A percentile compares a stretch with the other conserved stretches of the same genome.
Evolutionary conservation across 148 eudicot species (phyloP).

Genomic region (Chenopodium suecicum): DNA sequence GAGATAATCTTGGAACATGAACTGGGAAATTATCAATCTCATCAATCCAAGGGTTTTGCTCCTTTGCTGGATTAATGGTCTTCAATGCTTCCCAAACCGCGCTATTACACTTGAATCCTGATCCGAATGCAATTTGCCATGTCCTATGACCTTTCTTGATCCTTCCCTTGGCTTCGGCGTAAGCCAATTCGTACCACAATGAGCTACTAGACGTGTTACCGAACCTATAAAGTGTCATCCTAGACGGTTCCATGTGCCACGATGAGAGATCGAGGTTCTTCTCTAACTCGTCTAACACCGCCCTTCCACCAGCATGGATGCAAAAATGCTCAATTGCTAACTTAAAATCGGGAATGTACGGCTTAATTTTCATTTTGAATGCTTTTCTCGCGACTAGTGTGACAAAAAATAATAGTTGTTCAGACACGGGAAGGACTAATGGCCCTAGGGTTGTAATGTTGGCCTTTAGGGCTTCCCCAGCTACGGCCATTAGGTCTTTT

Average conservation of each 20-base stretch:
- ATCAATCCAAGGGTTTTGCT: constrained; percentile 50
- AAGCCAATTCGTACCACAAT: constrained; percentile 48
- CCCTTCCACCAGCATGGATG: constrained; percentile 48
- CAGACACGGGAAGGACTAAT: constrained; percentile 43
- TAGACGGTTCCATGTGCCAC: constrained; percentile 50
- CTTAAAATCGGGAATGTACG: constrained; percentile 47
- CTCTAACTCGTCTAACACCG: constrained; percentile 44
- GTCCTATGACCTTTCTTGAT: constrained; percentile 38
- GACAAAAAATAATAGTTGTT: constrained; percentile 36
- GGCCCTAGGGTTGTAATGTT: constrained; percentile 48
- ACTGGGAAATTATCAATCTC: constrained; percentile 45
- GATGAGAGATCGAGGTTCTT: constrained; percentile 35
- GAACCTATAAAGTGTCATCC: constrained; percentile 46
- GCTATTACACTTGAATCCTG: constrained; percentile 51
- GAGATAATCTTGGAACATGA: constrained; percentile 34
- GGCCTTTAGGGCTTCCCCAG: constrained; percentile 47
- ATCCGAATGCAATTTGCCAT: constrained; percentile 50
- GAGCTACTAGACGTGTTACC: constrained; percentile 52
- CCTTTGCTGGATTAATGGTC: constrained; percentile 40
- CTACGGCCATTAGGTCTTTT: constrained; percentile 48
- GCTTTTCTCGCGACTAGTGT: constrained; percentile 34
- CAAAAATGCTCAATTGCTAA: constrained; percentile 44
- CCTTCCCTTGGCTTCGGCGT: constrained; percentile 47
- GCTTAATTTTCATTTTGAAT: constrained; percentile 39
- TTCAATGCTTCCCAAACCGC: constrained; percentile 42